Evolutionary conservation across 2,329 filamentous ascomycete species (phyloP), one percentile per base, ranked within the genome.

Genomic region (Phaeosphaeriaceae sp.): DNA sequence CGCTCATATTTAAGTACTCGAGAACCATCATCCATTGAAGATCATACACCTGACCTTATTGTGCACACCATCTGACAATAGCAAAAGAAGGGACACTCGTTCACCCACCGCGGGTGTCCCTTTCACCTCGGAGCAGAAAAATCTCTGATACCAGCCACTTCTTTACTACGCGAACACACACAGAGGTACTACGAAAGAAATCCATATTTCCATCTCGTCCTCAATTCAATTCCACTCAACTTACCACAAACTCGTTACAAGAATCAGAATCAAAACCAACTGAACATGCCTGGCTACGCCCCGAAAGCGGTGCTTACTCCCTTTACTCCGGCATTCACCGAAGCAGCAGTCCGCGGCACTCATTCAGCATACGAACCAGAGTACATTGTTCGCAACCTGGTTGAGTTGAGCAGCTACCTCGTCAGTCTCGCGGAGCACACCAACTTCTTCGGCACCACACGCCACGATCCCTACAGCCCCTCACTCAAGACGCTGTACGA

Each of bases 401-500:
- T 69, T 36, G 54, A 53, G 11, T 56, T 70, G 17, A 60, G 56
- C 52, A 33, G 19, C 33, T 58, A 68, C 27, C 51, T 67, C 31
- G 56, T 63, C 51, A 17, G 50, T 31, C 22, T 69, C 36, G 48
- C 48, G 13, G 58, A 60, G 13, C 51, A 68, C 57, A 54, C 57
- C 63, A 45, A 47, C 46, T 31, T 61, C 51, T 21, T 56, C 58
- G 17, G 33, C 33, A 1, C 40, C 20, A 7, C 31, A 27, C 17
- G 41, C 48, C 19, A 54, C 27, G 57, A 69, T 15, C 63, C 62
- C 2, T 70, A 63, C 56, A 71, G 75, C 71, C 54, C 78, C 55
- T 59, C 66, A 41, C 57, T 77, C 20, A 53, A 65, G 44, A 63
- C 68, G 19, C 56, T 73, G 7, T 40, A 78, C 61, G 20, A 69